These are phyloP conservation scores for Aspergillus nidulans DNA, from an alignment of 495 filamentous ascomycete species.

Conservation along the genomic window DNA sequence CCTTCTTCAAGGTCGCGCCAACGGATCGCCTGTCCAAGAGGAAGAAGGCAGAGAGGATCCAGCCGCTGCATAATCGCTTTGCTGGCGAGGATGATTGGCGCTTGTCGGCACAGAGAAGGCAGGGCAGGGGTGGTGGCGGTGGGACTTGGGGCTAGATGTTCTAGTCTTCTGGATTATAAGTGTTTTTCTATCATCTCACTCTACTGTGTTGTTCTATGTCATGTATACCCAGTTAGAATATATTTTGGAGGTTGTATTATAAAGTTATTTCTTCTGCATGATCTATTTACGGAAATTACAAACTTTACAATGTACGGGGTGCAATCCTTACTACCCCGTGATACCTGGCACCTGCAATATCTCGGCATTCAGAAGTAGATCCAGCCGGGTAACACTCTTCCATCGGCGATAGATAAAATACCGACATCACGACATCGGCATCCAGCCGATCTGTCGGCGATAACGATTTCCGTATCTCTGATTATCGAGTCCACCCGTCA, in stretches of 20 bases:
- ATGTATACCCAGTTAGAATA: conserved; percentile 7
- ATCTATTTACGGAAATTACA: too few species aligned
- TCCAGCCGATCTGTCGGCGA: background rate
- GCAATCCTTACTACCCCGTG: too few species aligned
- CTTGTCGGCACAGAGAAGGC: conserved; percentile 79
- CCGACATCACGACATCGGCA: background rate
- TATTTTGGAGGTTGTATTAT: background rate
- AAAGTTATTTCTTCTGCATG: background rate
- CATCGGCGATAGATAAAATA: background rate
- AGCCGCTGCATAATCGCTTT: conserved; percentile 90
- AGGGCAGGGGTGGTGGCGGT: conserved; percentile 84
- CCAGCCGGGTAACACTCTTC: too few species aligned
- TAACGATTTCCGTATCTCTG: background rate
- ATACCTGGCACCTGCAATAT: background rate
- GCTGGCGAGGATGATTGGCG: conserved; percentile 92
- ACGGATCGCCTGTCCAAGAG: conserved; percentile 84
- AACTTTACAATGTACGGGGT: too few species aligned
- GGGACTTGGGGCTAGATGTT: conserved; percentile 82
- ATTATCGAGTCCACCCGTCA: background rate
- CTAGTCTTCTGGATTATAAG: conserved; percentile 9
- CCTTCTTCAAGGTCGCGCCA: conserved; percentile 96
- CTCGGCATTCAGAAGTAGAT: background rate
- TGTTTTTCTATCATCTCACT: background rate
- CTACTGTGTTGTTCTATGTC: background rate
- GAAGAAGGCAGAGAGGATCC: conserved; percentile 90